A percentile compares a stretch with the other conserved stretches of the same genome.
These are phyloP conservation scores for Neoboletus subvelutipes DNA, from an alignment of 768 basidiomycete genomes.

Conservation along the genomic window DNA sequence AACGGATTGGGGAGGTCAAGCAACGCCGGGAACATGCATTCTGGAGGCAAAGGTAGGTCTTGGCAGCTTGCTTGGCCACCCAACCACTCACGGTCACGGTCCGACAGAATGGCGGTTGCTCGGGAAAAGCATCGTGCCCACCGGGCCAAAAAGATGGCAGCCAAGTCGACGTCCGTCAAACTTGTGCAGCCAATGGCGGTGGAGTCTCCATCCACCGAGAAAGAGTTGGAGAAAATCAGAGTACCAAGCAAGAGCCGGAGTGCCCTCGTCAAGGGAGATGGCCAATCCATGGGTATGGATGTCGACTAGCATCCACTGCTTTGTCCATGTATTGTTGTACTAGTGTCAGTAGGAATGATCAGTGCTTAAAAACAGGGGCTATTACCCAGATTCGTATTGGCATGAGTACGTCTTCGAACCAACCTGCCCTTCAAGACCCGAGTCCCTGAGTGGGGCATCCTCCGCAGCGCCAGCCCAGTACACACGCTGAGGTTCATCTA, in stretches of 20 bases:
- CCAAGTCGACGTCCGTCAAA: slow-evolving; percentile 54
- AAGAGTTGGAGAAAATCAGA: slow-evolving; percentile 76
- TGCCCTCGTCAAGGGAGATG: slow-evolving; percentile 80
- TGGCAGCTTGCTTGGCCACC: background rate
- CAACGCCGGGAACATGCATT: slow-evolving; percentile 88
- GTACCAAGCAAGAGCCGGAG: slow-evolving; percentile 60
- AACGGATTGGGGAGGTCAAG: slow-evolving; percentile 91
- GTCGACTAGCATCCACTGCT: slow-evolving; percentile 49
- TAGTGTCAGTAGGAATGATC: background rate
- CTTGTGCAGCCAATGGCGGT: slow-evolving; percentile 62
- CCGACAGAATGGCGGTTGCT: slow-evolving; percentile 75
- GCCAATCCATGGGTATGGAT: slow-evolving; percentile 91
- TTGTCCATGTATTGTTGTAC: background rate
- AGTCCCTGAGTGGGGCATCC: slow-evolving; percentile 5
- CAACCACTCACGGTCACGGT: background rate
- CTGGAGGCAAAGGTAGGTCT: slow-evolving; percentile 85
- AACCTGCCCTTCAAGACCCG: background rate
- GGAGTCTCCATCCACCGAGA: slow-evolving; percentile 44
- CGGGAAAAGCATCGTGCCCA: slow-evolving; percentile 76
- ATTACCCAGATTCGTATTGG: slow-evolving; percentile 19
- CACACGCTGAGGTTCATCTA: background rate
- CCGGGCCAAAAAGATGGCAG: slow-evolving; percentile 61
- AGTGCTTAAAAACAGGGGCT: slow-evolving; percentile 15
- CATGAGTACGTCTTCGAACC: background rate
- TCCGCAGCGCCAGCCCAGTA: slow-evolving; percentile 1